phyloP scores from a whole-genome alignment of 768 basidiomycete genomes.

The Boletus fagicola region DNA sequence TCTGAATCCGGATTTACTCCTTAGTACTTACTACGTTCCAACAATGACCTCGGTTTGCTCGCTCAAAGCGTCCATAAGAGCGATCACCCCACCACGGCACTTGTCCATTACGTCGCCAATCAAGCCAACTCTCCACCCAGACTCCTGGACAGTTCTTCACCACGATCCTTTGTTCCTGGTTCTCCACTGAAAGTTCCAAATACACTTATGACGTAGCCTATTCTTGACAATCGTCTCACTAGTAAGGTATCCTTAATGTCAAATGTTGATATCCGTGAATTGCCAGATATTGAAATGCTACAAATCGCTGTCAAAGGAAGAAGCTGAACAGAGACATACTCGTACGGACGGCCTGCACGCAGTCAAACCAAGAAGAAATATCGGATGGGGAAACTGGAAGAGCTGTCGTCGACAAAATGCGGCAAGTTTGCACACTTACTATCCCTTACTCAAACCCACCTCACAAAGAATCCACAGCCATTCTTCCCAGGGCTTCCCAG shows the following conservation, averaged over 20 bases:
- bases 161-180: background rate
- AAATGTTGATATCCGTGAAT: background rate
- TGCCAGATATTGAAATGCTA: constrained; percentile 2
- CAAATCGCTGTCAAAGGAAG: background rate
- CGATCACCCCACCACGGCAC: background rate
- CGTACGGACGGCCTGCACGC: background rate
- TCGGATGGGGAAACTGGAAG: background rate
- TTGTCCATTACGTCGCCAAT: background rate
- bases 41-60: background rate
- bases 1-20: background rate
- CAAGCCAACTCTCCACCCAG: background rate
- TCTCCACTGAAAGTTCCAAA: background rate
- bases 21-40: background rate
- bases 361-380: background rate
- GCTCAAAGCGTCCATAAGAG: background rate
- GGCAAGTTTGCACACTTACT: background rate
- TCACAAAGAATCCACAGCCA: constrained; percentile 22
- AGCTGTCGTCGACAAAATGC: background rate
- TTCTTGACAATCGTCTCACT: background rate
- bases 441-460: background rate
- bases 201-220: background rate
- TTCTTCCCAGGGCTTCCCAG: constrained; percentile 25
- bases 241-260: background rate
- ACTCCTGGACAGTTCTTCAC: background rate
- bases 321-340: background rate